Evolutionary conservation across 2,329 filamentous ascomycete species (phyloP).

Genomic region (Pyricularia sp.): DNA sequence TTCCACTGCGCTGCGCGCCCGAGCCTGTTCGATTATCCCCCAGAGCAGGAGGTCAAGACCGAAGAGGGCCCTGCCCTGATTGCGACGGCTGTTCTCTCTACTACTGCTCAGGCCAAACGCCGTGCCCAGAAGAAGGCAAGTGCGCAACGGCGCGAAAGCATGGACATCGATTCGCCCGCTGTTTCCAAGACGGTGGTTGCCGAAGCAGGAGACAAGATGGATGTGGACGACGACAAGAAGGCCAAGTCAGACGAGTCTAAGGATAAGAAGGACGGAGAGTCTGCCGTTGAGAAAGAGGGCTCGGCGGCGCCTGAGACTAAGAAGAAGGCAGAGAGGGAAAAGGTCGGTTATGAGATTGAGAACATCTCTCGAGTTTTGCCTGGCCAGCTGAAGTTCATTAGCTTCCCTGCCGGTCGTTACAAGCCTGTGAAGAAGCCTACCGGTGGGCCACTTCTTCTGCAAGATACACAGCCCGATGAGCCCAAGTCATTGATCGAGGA

Average conservation of each 20-base stretch:
- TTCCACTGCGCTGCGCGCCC: slow-evolving; percentile 91
- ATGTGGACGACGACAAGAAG: slow-evolving; percentile 56
- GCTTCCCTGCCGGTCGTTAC: slow-evolving; percentile 80
- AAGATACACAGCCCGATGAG: slow-evolving; percentile 70
- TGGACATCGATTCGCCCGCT: slow-evolving; percentile 80
- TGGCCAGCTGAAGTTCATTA: slow-evolving; percentile 88
- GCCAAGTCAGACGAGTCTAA: slow-evolving; percentile 31
- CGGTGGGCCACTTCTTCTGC: slow-evolving; percentile 81
- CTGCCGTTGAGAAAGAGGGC: slow-evolving; percentile 42
- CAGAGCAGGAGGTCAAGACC: slow-evolving; percentile 86
- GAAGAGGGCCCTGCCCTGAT: slow-evolving; percentile 90
- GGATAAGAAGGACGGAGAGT: slow-evolving; percentile 48
- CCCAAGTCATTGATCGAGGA: slow-evolving; percentile 74
- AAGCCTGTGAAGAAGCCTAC: slow-evolving; percentile 88
- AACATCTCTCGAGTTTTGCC: slow-evolving; percentile 96
- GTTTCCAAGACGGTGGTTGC: slow-evolving; percentile 24
- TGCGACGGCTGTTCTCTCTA: slow-evolving; percentile 89
- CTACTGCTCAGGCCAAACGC: slow-evolving; percentile 92
- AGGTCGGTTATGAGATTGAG: slow-evolving; percentile 87
- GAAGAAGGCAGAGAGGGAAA: slow-evolving; percentile 92
- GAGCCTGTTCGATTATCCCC: slow-evolving; percentile 94
- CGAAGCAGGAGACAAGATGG: slow-evolving; percentile 70
- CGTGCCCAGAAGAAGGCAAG: slow-evolving; percentile 89
- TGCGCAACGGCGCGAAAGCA: slow-evolving; percentile 78
- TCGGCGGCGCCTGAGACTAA: slow-evolving; percentile 46